phyloP scores from a whole-genome alignment of 805 yeast genomes.

The Ogataea henricii region DNA sequence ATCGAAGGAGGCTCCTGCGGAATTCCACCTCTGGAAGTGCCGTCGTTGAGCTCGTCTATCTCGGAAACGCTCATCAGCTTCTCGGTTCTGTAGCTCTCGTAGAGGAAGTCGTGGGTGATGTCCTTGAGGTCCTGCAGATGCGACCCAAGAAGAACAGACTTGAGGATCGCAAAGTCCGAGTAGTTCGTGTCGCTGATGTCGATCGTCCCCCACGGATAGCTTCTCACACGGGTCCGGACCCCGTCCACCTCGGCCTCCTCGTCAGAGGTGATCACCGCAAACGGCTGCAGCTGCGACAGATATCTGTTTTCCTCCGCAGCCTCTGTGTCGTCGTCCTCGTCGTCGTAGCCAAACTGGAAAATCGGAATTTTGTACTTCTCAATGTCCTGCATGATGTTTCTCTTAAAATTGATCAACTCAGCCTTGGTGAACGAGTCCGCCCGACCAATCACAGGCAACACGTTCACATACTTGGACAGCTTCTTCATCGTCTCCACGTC shows the following conservation, averaged over 20 bases:
- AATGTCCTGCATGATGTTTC: conserved; percentile 61
- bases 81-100: conserved; percentile 67
- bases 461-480: conserved; percentile 70
- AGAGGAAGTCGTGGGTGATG: conserved; percentile 63
- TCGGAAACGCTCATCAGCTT: conserved; percentile 58
- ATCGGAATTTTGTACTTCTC: conserved; percentile 71
- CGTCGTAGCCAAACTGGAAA: conserved; percentile 71
- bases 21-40: conserved; percentile 17
- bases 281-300: conserved; percentile 68
- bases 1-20: conserved; percentile 53
- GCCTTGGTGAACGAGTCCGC: conserved; percentile 69
- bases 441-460: conserved; percentile 68
- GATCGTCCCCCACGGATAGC: conserved; percentile 76
- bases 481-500: conserved; percentile 73
- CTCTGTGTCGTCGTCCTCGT: conserved; percentile 71
- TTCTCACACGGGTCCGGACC: conserved; percentile 54
- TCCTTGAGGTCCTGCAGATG: conserved; percentile 67
- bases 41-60: conserved; percentile 32
- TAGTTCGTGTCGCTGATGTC: conserved; percentile 54
- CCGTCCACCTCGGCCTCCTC: conserved; percentile 55
- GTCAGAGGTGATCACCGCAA: conserved; percentile 71
- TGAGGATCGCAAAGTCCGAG: conserved; percentile 56
- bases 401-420: conserved; percentile 62
- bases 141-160: conserved; percentile 57
- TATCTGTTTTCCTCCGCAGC: conserved; percentile 67